phyloP scores from a whole-genome alignment of 441 rosid genomes.

The Pelargonium cotyledonis region DNA sequence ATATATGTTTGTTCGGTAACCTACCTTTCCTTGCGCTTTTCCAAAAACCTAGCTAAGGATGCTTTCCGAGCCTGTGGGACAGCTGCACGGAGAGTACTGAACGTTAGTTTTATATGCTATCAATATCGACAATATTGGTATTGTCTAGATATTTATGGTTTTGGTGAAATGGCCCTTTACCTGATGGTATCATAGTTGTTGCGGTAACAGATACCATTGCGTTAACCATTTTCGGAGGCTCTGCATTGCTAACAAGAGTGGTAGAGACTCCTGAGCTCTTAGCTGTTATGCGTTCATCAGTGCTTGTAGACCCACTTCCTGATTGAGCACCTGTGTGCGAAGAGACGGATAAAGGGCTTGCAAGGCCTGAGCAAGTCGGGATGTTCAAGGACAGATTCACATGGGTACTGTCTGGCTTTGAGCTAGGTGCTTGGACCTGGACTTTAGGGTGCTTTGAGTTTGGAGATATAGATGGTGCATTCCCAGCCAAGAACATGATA shows the following conservation, averaged over 20 bases:
- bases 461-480: constrained; percentile 30
- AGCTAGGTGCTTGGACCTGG: constrained; percentile 30
- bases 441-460: constrained; percentile 24
- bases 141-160: not conserved
- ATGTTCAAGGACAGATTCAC: constrained; percentile 31
- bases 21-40: constrained; percentile 91
- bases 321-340: constrained; percentile 45
- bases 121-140: too few relatives aligned
- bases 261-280: constrained; percentile 34
- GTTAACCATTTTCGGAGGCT: constrained; percentile 27
- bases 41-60: constrained; percentile 82
- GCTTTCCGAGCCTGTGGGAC: constrained; percentile 90
- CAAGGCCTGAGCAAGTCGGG: constrained; percentile 29
- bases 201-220: constrained; percentile 31
- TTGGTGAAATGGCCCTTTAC: constrained; percentile 26
- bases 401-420: constrained; percentile 27
- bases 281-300: constrained; percentile 32
- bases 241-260: constrained; percentile 35
- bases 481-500: constrained; percentile 65
- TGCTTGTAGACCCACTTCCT: constrained; percentile 40
- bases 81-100: constrained; percentile 12
- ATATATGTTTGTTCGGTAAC: constrained; percentile 4
- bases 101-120: not conserved
- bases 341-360: constrained; percentile 44
- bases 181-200: constrained; percentile 48